phyloP scores from a whole-genome alignment of 257 asterid species.

The Solanum medicagineum region DNA sequence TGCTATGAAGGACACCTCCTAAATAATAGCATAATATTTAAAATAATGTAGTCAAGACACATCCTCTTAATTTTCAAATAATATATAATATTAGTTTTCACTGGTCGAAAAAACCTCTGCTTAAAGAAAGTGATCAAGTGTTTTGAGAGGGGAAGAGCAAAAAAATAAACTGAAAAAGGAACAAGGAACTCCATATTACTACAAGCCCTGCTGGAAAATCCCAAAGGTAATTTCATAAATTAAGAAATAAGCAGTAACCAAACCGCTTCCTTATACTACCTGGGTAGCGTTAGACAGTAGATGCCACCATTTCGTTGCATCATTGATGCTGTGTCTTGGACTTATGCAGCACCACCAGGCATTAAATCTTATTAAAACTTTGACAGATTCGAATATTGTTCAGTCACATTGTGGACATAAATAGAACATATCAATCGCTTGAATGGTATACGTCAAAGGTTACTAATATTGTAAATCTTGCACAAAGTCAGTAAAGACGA shows the following conservation, averaged over 20 bases:
- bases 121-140: background rate
- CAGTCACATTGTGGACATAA: background rate
- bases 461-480: background rate
- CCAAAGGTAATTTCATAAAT: background rate
- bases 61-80: background rate
- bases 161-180: background rate
- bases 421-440: background rate
- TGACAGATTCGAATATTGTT: background rate
- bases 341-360: background rate
- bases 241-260: background rate
- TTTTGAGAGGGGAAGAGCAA: background rate
- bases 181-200: background rate
- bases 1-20: background rate
- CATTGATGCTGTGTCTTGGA: background rate
- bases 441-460: background rate
- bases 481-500: background rate
- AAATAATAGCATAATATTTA: background rate
- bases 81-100: background rate
- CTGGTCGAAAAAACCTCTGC: background rate
- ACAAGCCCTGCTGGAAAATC: background rate
- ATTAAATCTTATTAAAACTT: background rate
- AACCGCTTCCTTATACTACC: background rate
- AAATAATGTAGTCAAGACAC: background rate
- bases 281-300: background rate
- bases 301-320: background rate